phyloP scores from a whole-genome alignment of 2,329 filamentous ascomycete species.

The Rachicladosporium sp. region DNA sequence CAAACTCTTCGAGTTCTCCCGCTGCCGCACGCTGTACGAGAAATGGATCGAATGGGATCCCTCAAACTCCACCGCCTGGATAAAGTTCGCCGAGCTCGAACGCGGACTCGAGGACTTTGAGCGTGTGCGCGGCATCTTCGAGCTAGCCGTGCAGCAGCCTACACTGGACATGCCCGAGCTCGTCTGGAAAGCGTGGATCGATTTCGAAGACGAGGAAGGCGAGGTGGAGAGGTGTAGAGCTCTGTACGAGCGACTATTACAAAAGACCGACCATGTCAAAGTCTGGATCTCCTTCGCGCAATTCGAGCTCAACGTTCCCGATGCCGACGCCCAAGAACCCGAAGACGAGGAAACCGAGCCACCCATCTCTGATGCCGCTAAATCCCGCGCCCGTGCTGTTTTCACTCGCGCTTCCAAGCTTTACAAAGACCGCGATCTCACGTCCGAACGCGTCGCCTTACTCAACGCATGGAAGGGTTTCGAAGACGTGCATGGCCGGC shows the following conservation, averaged over 20 bases:
- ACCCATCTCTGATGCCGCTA: slow-evolving; percentile 68
- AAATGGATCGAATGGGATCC: slow-evolving; percentile 91
- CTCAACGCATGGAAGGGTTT: slow-evolving; percentile 90
- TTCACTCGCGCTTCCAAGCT: slow-evolving; percentile 76
- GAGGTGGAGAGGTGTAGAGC: slow-evolving; percentile 73
- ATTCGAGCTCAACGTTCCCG: slow-evolving; percentile 90
- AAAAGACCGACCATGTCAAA: slow-evolving; percentile 97
- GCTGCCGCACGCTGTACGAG: slow-evolving; percentile 82
- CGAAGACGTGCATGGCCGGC: slow-evolving; percentile 69
- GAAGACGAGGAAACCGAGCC: slow-evolving; percentile 46
- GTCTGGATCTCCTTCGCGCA: slow-evolving; percentile 99
- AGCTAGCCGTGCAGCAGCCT: slow-evolving; percentile 72
- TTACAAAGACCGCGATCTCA: slow-evolving; percentile 82
- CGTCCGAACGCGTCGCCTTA: slow-evolving; percentile 84
- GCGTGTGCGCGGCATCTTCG: slow-evolving; percentile 79
- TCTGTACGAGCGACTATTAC: slow-evolving; percentile 79
- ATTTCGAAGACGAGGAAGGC: slow-evolving; percentile 92
- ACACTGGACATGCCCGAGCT: slow-evolving; percentile 93
- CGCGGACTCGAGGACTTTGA: slow-evolving; percentile 82
- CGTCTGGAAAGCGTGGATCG: slow-evolving; percentile 95
- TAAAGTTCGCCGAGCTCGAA: slow-evolving; percentile 89
- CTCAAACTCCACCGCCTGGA: slow-evolving; percentile 86
- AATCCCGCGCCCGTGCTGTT: slow-evolving; percentile 65
- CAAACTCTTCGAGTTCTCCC: slow-evolving; percentile 84
- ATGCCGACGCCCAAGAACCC: slow-evolving; percentile 48